A percentile compares a stretch with the other conserved stretches of the same genome.
These are phyloP conservation scores for Rheum nobile DNA, from an alignment of 148 eudicot species.

Conservation along the genomic window DNA sequence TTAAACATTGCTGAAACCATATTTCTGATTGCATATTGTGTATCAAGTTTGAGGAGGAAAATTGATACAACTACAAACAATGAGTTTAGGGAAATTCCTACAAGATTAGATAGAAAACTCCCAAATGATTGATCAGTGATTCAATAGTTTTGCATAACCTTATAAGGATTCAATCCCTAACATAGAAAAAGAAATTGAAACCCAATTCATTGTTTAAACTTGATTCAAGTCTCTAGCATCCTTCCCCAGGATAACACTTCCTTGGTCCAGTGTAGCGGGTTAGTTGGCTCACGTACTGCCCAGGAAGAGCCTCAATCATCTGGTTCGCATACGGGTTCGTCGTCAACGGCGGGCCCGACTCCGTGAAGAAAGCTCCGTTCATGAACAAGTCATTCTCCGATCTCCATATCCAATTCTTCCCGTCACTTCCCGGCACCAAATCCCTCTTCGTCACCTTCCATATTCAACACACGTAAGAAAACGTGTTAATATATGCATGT, in stretches of 20 bases:
- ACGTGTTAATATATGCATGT: neutral
- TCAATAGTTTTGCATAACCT: neutral
- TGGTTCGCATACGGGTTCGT: neutral
- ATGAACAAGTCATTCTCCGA: slow-evolving; percentile 31
- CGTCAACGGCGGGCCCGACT: slow-evolving; percentile 24
- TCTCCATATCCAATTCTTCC: slow-evolving; percentile 45
- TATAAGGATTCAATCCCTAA: neutral
- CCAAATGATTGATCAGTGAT: neutral
- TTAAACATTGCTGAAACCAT: too few relatives aligned
- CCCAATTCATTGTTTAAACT: neutral
- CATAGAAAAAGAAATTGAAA: neutral
- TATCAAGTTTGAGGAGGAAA: too few relatives aligned
- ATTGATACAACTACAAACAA: neutral
- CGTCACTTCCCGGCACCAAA: slow-evolving; percentile 13
- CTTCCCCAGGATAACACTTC: slow-evolving; percentile 18
- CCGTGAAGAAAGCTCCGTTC: slow-evolving; percentile 46
- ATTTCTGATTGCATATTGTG: too few relatives aligned
- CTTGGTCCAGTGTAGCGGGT: slow-evolving; percentile 37
- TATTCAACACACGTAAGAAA: neutral
- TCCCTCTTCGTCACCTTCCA: slow-evolving; percentile 38
- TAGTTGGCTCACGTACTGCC: slow-evolving; percentile 16
- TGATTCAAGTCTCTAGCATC: slow-evolving; percentile 19
- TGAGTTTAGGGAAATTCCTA: neutral
- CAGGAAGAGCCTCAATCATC: slow-evolving; percentile 17
- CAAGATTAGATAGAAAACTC: neutral